Evolutionary conservation across 495 filamentous ascomycete genomes (phyloP).

Genomic region (Neurospora discreta): DNA sequence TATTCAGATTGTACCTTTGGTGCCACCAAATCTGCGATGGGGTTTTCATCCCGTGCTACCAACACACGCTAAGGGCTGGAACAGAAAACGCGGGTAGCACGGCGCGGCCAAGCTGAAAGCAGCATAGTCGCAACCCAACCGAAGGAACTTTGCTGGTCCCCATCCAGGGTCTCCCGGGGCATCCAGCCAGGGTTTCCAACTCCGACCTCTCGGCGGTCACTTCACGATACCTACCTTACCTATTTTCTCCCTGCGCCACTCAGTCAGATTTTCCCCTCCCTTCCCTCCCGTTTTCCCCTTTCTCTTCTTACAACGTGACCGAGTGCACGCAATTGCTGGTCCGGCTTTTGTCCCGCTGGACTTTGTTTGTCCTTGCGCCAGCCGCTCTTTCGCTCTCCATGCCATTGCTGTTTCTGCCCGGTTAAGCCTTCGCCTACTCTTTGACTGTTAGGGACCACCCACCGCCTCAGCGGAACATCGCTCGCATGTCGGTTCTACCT

Average conservation of each 20-base stretch:
- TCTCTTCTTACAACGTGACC: not conserved
- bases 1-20: no score
- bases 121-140: not conserved
- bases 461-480: not conserved
- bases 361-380: not conserved
- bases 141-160: not conserved
- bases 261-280: not conserved
- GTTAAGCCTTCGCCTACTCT: not conserved
- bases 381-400: not conserved
- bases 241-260: no score
- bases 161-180: not conserved
- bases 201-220: not conserved
- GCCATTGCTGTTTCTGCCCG: not conserved
- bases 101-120: not conserved
- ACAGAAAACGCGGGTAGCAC: not conserved
- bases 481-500: conserved; percentile 11
- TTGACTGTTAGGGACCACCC: not conserved
- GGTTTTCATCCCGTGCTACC: no score
- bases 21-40: no score
- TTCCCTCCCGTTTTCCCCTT: not conserved
- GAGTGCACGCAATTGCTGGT: no score
- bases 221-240: not conserved
- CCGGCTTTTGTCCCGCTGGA: not conserved
- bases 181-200: not conserved
- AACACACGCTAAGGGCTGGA: not conserved